Base-by-base conservation (phyloP, 768 basidiomycete genomes). In the Suillus americanus region DNA sequence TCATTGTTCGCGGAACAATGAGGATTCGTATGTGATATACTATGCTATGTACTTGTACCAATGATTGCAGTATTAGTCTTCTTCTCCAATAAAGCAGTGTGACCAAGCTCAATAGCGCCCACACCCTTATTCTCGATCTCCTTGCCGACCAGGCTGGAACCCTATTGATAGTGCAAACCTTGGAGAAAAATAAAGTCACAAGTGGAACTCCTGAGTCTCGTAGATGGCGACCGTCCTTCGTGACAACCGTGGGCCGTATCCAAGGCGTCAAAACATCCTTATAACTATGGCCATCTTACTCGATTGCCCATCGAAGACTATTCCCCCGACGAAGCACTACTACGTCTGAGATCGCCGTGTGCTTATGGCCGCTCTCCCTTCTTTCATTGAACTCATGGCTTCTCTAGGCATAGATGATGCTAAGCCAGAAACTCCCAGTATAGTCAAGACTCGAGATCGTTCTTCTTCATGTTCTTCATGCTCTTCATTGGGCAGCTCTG, bases 331-430 rank as follows among this genome's bases (percentile, higher is more conserved):
- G 64, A 64, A 41, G n/a, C 23, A 14, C 20, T 63, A 62, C 64
- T 51, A 41, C 61, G 55, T 60, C 40, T 75, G 72, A 71, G 72
- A 67, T 78, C 77, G 76, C 69, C 69, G 70, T 69, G 67, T 69
- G 69, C 43, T n/a, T 69, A 91, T 89, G 89, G 80, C 89, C 73
- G 77, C 90, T 71, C 87, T 94, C 70, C 92, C 92, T 72, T 93
- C 92, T 63, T 94, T 94, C 75, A 87, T 92, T 64, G 88, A 93
- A 79, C 89, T 94, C 74, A 92, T 94, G 91, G 86, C 86, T 67
- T 86, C 92, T 65, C 81, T 94, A 69, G 92, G 90, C 67, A 82
- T 94, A 75, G 86, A 90, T 13, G 68, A 76, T 37, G 55, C 78
- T 61, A 75, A 78, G 55, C 67, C 73, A 67, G 71, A 65, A 30